Percentiles rank a stretch among this genome's conserved stretches.
phyloP scores from a whole-genome alignment of 805 yeast genomes.

The Teunomyces cretensis region DNA sequence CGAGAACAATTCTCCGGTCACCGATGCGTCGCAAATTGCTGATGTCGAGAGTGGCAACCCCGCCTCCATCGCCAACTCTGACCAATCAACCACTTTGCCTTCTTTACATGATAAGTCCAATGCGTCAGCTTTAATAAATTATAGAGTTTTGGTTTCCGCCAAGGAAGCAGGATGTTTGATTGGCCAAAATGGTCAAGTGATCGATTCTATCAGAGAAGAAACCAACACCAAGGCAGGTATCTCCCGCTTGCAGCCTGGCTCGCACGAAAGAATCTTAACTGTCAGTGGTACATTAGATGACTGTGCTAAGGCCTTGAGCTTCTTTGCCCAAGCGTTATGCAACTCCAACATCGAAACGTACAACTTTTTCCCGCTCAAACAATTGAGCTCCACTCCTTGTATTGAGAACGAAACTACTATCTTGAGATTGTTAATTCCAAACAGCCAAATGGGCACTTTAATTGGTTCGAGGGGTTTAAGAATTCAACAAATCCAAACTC shows the following conservation, averaged over 20 bases:
- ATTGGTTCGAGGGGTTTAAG: slow-evolving; percentile 82
- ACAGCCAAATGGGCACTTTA: slow-evolving; percentile 83
- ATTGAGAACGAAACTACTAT: slow-evolving; percentile 52
- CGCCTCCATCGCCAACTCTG: neutral
- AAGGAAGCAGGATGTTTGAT: slow-evolving; percentile 90
- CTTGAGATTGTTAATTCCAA: slow-evolving; percentile 73
- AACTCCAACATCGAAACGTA: slow-evolving; percentile 42
- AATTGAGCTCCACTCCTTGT: slow-evolving; percentile 52
- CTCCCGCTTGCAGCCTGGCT: slow-evolving; percentile 74
- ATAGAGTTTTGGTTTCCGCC: slow-evolving; percentile 68
- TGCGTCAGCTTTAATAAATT: slow-evolving; percentile 35
- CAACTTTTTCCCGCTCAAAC: slow-evolving; percentile 59
- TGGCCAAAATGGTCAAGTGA: slow-evolving; percentile 80
- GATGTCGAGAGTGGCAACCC: neutral
- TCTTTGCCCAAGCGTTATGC: slow-evolving; percentile 65
- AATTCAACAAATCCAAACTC: slow-evolving; percentile 75
- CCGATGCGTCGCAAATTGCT: neutral
- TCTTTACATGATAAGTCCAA: slow-evolving; percentile 24
- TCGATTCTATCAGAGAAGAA: slow-evolving; percentile 70
- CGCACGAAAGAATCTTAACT: slow-evolving; percentile 79
- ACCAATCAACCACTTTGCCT: slow-evolving; percentile 23
- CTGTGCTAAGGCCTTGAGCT: slow-evolving; percentile 67
- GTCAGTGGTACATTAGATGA: slow-evolving; percentile 71
- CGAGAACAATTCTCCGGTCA: neutral
- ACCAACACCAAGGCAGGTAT: slow-evolving; percentile 86